Percentiles rank a stretch among this genome's conserved stretches.
Conservation (phyloP, 2,329 filamentous ascomycete species). For the Mycogone perniciosa region DNA sequence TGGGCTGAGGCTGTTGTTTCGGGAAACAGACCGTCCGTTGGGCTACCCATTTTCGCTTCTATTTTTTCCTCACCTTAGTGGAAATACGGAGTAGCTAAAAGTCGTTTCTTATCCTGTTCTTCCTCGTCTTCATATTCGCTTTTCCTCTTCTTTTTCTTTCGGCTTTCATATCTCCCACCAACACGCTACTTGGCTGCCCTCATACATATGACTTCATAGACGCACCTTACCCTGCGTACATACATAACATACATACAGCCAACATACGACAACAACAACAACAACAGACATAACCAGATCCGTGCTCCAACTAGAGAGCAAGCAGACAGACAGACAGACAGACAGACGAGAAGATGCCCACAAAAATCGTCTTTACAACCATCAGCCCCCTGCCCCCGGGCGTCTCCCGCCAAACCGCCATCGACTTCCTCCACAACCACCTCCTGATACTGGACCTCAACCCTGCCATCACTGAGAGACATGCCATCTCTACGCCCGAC, state of each 20-base stretch:
- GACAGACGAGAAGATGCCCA: slow-evolving; percentile 51
- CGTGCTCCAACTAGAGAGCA: neutral
- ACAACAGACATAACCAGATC: too few species aligned
- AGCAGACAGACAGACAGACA: neutral
- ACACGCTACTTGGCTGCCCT: too few species aligned
- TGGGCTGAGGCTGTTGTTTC: too few species aligned
- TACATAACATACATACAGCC: too few species aligned
- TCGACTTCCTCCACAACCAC: slow-evolving; percentile 73
- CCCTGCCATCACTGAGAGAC: slow-evolving; percentile 68
- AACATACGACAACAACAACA: too few species aligned
- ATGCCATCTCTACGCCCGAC: slow-evolving; percentile 59
- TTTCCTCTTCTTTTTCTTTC: neutral
- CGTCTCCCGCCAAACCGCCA: slow-evolving; percentile 62
- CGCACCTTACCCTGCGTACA: too few species aligned
- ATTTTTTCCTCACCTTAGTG: too few species aligned
- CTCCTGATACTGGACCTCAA: slow-evolving; percentile 82
- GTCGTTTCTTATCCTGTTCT: neutral
- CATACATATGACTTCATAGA: too few species aligned
- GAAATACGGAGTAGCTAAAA: neutral
- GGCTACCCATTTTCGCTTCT: too few species aligned
- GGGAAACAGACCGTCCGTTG: too few species aligned
- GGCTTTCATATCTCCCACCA: neutral
- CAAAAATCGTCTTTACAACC: slow-evolving; percentile 65
- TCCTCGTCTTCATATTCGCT: neutral
- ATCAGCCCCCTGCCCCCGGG: slow-evolving; percentile 68